phyloP scores from a whole-genome alignment of 2,329 filamentous ascomycete species.

The Aureobasidium vineae region DNA sequence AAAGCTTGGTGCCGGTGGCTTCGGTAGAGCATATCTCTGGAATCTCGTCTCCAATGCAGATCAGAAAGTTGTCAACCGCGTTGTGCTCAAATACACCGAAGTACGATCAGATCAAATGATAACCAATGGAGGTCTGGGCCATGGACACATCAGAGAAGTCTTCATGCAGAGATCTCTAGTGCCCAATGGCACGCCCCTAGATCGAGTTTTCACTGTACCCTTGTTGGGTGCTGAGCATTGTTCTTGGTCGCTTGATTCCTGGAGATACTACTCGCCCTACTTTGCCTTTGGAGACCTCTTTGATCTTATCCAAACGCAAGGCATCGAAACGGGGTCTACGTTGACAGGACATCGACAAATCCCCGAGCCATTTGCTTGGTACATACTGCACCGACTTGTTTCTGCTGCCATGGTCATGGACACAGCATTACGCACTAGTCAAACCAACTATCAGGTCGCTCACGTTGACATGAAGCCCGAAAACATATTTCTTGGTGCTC shows the following conservation, averaged over 20 bases:
- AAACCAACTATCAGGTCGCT: neutral
- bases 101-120: neutral
- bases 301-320: neutral
- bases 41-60: neutral
- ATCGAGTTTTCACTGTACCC: conserved; percentile 1
- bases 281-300: conserved; percentile 4
- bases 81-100: conserved; percentile 9
- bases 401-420: conserved; percentile 6
- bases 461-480: conserved; percentile 13
- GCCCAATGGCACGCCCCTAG: neutral
- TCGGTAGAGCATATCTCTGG: conserved; percentile 15
- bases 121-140: neutral
- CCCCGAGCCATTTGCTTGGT: conserved; percentile 20
- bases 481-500: conserved; percentile 8
- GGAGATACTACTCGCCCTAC: conserved; percentile 9
- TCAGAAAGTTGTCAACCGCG: neutral
- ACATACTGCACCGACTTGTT: conserved; percentile 4
- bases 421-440: neutral
- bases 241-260: conserved; percentile 8
- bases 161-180: neutral
- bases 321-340: neutral
- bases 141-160: conserved; percentile 4
- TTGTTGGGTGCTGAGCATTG: conserved; percentile 10
- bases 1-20: neutral
- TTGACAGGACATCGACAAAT: neutral